Base-by-base conservation (phyloP, 257 asterid genomes). In the Nicotiana otophora region DNA sequence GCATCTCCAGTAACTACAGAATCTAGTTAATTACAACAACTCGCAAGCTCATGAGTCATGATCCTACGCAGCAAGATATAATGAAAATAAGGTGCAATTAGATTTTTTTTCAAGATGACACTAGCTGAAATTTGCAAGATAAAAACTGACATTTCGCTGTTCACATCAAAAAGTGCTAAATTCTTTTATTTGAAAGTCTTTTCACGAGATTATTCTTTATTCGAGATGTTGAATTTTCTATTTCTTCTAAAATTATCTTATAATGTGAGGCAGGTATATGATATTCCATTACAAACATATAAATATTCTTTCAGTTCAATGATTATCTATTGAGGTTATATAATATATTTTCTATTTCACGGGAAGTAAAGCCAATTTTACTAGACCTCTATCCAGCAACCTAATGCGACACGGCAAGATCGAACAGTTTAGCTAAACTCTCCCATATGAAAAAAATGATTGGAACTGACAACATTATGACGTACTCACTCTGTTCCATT, bases 81-180 rank as follows among this genome's bases (percentile, higher is more conserved):
- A 72, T 28, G 60, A 20, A 48, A 30, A 70, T 70, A 70, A 70
- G 78, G n/a, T 42, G 60, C 36, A 23, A 12, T 72, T 72, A 5
- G 39, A 72, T 72, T 23, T 58, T 36, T 23, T 72, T 72, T 72
- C 79, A 46, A 46, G 79, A 72, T 46, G 36, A 72, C 61, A 72
- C 79, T 55, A 6, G 78, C 26, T 42, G 12, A 69, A 70, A 70
- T 11, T 42, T 70, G 36, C 34, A 72, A 5, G 20, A 46, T 17
- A 0, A 46, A 39, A 46, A 46, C 7, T 20, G 61, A 12, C 79
- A 70, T 42, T 69, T 42, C n/a, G 46, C 10, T 20, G n/a, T 20
- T 72, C 20, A 46, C 60, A 14, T 42, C 60, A 42, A 20, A 42
- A 46, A 72, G 79, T 23, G 57, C 23, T 5, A 46, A 72, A 46